Evolutionary conservation across 2,329 filamentous ascomycete genomes (phyloP), one percentile per base, ranked within the genome.

Genomic region (Aspergillus calidoustus): DNA sequence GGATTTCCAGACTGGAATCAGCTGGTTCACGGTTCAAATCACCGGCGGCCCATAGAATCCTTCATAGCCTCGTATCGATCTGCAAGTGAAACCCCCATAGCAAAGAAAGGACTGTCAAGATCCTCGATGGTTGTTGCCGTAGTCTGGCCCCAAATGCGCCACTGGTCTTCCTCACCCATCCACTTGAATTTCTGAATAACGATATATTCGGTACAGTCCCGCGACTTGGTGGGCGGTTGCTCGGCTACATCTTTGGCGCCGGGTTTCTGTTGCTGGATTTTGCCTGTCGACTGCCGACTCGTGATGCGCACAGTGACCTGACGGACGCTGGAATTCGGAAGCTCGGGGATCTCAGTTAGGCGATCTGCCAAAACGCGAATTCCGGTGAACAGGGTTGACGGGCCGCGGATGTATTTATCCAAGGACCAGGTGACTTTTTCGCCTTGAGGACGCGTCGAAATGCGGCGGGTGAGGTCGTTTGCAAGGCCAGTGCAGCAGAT

Each of bases 91-190:
- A 79, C 47, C 1, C 75, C 75, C 4, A 68, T 61, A 17, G 70
- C 70, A 68, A 80, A 80, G 61, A 70, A 67, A 2, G 77, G 76
- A 59, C 60, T 75, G 30, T 71, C 67, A 19, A 82, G 63, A 59
- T 77, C 73, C 15, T 77, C 69, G 53, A 80, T 51, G 19, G 72
- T 78, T 7, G 77, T 81, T 62, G 81, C 79, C 30, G 76, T 75
- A 50, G 77, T 68, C 59, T 77, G 77, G 3, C 83, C 83, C 83
- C 83, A 85, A 54, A 84, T 70, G 64, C 77, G 79, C 83, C 83
- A 85, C 17, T 75, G 70, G 13, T 74, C 73, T 46, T 80, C 72
- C 62, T 77, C 72, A 8, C 80, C 77, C 31, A 73, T 73, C 69
- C 78, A 74, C 41, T 77, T 69, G 38, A 79, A 64, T 69, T 79